Base-by-base conservation (phyloP, 768 basidiomycete genomes). In the Mrakia gelida region DNA sequence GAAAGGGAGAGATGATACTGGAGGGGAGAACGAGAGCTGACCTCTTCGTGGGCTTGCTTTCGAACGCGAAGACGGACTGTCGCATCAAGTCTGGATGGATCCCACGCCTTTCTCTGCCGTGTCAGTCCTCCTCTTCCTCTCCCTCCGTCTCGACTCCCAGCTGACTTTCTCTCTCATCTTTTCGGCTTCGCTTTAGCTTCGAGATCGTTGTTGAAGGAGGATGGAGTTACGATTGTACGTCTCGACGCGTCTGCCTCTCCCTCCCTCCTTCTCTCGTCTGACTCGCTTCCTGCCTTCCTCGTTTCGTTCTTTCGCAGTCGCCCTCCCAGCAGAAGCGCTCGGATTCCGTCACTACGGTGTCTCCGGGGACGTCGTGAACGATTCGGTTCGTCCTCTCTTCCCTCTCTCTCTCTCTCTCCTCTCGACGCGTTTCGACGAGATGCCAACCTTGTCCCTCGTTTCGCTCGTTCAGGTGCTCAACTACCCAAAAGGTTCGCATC, bases 211-310 rank as follows among this genome's bases (percentile, higher is more conserved):
- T 59, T 15, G 59, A 59, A 28, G 59, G 59, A 59, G 59, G 59
- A 59, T 59, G 59, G 59, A 59, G 59, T 59, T 59, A 59, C 59
- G 59, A 59, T 28, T 59, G 59, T 59, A 28, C n/a, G 59, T 59
- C 59, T 26, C 28, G n/a, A n/a, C 59, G 59, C 28, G 26, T 59
- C 59, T 59, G 26, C n/a, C n/a, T 59, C 26, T 59, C 59, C 28
- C 8, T 9, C 26, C 59, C 3, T 59, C 59, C 59, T n/a, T 15
- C 7, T 45, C 45, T 26, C 23, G 54, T 11, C 59, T 59, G 59
- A 59, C 59, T 11, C 23, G 6, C n/a, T 13, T 45, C 45, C 45
- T 45, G 41, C 56, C n/a, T 8, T 56, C 56, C 6, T n/a, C 56
- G n/a, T 26, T 56, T 2, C 56, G 7, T 56, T 56, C 11, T 28